Conservation (phyloP, 257 asterid species). For the Scutellaria galericulata region DNA sequence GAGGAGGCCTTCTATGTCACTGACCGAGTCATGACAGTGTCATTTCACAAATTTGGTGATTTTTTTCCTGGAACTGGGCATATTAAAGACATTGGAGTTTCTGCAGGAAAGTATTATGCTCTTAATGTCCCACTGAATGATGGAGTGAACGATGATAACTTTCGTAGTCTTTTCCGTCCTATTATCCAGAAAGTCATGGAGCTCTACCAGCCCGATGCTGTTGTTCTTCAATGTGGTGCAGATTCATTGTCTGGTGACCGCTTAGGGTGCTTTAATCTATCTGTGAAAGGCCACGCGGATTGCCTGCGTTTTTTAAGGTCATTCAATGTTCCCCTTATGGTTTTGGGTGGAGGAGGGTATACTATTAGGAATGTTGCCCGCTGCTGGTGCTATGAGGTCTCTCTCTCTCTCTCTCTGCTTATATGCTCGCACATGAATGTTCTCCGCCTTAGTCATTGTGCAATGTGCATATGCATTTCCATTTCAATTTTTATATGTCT, state of each 20-base stretch:
- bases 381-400: conserved; percentile 64
- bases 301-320: conserved; percentile 54
- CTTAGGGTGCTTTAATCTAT: conserved; percentile 53
- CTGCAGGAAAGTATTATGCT: conserved; percentile 52
- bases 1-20: conserved; percentile 57
- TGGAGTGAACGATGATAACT: conserved; percentile 51
- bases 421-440: not conserved
- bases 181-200: conserved; percentile 54
- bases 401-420: conserved; percentile 27
- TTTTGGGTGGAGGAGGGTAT: conserved; percentile 59
- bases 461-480: conserved; percentile 24
- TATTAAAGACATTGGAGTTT: conserved; percentile 45
- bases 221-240: conserved; percentile 61
- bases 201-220: conserved; percentile 53
- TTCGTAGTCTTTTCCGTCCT: conserved; percentile 48
- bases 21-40: conserved; percentile 58
- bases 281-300: conserved; percentile 59
- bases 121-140: conserved; percentile 56
- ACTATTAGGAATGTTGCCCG: conserved; percentile 56
- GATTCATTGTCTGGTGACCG: conserved; percentile 57
- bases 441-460: conserved; percentile 1
- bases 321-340: conserved; percentile 53
- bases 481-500: not conserved
- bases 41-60: conserved; percentile 55
- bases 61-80: conserved; percentile 58